phyloP scores from a whole-genome alignment of 2,329 filamentous ascomycete species.

The Chrysoporthe cubensis region DNA sequence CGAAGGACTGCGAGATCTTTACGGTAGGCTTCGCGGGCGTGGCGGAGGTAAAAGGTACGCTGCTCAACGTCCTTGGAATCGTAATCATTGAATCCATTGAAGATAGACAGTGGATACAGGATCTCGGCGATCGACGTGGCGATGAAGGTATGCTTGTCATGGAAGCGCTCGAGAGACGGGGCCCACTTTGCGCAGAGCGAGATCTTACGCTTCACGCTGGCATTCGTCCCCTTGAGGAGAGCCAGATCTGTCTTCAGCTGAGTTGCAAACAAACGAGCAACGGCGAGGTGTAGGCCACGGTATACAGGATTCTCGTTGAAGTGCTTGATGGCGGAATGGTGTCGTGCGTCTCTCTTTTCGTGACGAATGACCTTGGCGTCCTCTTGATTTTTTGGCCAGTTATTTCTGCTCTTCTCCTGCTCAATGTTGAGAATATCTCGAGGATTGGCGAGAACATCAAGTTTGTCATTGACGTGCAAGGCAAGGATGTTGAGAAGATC shows the following conservation, averaged over 20 bases:
- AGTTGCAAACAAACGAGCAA: constrained; percentile 60
- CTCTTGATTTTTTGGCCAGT: constrained; percentile 31
- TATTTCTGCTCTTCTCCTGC: constrained; percentile 32
- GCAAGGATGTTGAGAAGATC: constrained; percentile 62
- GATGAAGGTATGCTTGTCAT: constrained; percentile 63
- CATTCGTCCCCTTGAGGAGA: constrained; percentile 44
- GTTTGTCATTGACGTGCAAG: constrained; percentile 52
- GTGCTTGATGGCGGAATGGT: constrained; percentile 43
- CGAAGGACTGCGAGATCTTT: constrained; percentile 56
- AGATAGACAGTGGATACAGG: constrained; percentile 45
- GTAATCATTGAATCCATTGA: constrained; percentile 39
- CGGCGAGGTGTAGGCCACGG: constrained; percentile 53
- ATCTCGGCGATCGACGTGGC: constrained; percentile 61
- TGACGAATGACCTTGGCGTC: constrained; percentile 34
- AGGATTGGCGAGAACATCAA: constrained; percentile 47
- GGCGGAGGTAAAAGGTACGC: constrained; percentile 56
- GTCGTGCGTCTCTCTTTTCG: constrained; percentile 42
- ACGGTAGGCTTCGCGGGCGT: constrained; percentile 58
- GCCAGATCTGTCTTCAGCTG: constrained; percentile 54
- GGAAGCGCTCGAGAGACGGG: constrained; percentile 56
- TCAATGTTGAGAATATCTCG: constrained; percentile 46
- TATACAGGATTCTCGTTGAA: constrained; percentile 52
- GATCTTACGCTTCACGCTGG: constrained; percentile 47
- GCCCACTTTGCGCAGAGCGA: constrained; percentile 66
- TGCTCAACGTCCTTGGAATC: constrained; percentile 36